Evolutionary conservation across 192 early-diverging fungal genomes (phyloP), one percentile per base, ranked within the genome.

Genomic region (Podila minutissima): DNA sequence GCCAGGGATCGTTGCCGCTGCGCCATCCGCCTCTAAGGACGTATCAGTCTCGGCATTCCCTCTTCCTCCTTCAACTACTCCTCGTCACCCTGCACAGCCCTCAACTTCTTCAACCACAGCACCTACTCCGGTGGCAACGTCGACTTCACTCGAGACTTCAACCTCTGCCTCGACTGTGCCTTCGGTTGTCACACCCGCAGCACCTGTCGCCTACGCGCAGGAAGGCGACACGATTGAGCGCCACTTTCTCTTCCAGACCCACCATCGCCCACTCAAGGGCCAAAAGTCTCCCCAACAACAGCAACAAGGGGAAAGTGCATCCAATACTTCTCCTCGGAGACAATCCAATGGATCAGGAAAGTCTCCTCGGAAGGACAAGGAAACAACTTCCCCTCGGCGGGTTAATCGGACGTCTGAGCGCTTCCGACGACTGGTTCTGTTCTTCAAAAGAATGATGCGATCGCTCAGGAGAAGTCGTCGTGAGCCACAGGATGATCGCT

Each of bases 181-280:
- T 17, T 55, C 53, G 22, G 22, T 55, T 22, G 22, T 55, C 22
- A 55, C 53, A 24, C 53, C 53, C 17, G 22, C 53, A 24, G 53
- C 2, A 55, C 53, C 53, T 9, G 53, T 55, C 24, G n/a, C 24
- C 53, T 55, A 55, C 6, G 24, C 49, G 46, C 48, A 10, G 48
- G 64, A 29, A 20, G 64, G 61, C 53, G 49, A 50, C 57, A 48
- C 15, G 48, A 58, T 22, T 20, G 51, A 19, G 35, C 46, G 20
- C 28, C 20, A 38, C 37, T 78, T 65, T 67, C 65, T 78, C 9
- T 78, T 78, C 55, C 75, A 78, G 37, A 62, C 75, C n/a, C 74
- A 71, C 50, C 75, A 78, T 20, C 69, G 69, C 26, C 59, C 53
- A 0, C 53, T 55, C 22, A 55, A 26, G 22, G 53, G 53, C 3